Evolutionary conservation across 306 rosid genomes (phyloP).

Genomic region (Arachis stenosperma): DNA sequence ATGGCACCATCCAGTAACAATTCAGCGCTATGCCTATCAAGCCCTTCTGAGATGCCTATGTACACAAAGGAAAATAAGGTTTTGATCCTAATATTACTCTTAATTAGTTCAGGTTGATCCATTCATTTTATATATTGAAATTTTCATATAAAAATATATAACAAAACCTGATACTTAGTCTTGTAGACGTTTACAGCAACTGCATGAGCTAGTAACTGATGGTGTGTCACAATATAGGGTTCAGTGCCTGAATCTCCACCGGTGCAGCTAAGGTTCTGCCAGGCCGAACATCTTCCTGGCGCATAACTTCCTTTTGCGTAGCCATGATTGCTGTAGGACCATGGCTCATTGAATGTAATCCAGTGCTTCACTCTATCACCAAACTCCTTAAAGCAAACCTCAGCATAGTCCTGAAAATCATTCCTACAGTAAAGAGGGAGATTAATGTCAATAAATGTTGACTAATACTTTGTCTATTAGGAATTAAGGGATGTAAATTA

Average conservation of each 20-base stretch:
- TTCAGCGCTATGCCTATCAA: slow-evolving; percentile 49
- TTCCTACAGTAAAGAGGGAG: background rate
- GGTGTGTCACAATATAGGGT: slow-evolving; percentile 54
- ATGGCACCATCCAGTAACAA: slow-evolving; percentile 50
- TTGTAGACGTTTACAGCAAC: slow-evolving; percentile 41
- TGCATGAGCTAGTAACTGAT: slow-evolving; percentile 60
- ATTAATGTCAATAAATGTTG: background rate
- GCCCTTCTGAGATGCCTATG: slow-evolving; percentile 52
- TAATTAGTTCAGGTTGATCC: background rate
- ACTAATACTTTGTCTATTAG: background rate
- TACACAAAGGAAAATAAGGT: background rate
- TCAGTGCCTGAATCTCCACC: slow-evolving; percentile 56
- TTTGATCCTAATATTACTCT: background rate
- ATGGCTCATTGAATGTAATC: slow-evolving; percentile 38
- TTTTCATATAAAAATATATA: background rate
- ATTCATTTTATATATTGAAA: background rate
- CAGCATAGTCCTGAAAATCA: slow-evolving; percentile 33
- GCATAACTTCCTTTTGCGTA: background rate
- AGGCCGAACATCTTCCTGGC: slow-evolving; percentile 47
- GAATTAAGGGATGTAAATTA: slow-evolving; percentile 22
- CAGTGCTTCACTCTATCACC: slow-evolving; percentile 39
- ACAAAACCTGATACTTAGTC: slow-evolving; percentile 49
- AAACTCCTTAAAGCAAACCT: slow-evolving; percentile 35
- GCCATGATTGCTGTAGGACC: background rate
- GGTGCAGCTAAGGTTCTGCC: slow-evolving; percentile 43